These are phyloP conservation scores for Yamadazyma diddensiae DNA, from an alignment of 1,139 yeast genomes.

Conservation along the genomic window DNA sequence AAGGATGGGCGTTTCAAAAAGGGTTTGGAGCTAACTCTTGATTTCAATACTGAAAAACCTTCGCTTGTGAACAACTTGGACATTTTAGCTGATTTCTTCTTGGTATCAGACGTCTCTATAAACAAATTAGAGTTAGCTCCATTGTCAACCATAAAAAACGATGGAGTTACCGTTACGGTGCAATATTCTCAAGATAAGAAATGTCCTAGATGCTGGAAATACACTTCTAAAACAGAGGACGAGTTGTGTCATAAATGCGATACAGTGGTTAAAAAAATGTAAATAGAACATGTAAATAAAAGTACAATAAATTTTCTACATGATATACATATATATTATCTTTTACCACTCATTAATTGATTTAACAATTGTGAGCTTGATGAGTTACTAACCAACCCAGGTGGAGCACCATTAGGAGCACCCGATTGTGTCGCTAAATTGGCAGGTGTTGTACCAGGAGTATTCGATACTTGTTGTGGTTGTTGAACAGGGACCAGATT, in stretches of 20 bases:
- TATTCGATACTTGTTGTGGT: conserved; percentile 12
- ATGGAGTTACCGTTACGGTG: conserved; percentile 21
- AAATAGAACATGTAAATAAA: conserved; percentile 9
- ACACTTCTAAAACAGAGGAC: conserved; percentile 49
- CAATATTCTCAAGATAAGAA: conserved; percentile 43
- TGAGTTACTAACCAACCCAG: conserved; percentile 23
- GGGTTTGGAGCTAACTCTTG: conserved; percentile 54
- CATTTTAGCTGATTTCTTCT: conserved; percentile 54
- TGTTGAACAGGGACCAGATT: conserved; percentile 7
- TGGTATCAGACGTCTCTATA: conserved; percentile 57
- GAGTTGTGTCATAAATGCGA: conserved; percentile 69
- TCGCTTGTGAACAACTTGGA: conserved; percentile 38
- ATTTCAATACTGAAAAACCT: conserved; percentile 5
- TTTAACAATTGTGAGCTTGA: conserved; percentile 62
- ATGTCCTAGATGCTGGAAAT: conserved; percentile 96
- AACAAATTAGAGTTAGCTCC: conserved; percentile 13
- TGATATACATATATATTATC: conserved; percentile 12
- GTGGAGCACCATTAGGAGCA: conserved; percentile 10
- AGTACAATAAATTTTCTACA: background rate
- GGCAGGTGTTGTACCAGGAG: conserved; percentile 16
- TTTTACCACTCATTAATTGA: conserved; percentile 66
- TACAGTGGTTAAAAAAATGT: conserved; percentile 17
- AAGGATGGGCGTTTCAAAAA: conserved; percentile 49
- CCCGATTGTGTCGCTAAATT: conserved; percentile 4
- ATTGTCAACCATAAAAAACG: conserved; percentile 16